Evolutionary conservation across 2,329 filamentous ascomycete genomes (phyloP), one percentile per base, ranked within the genome.

Genomic region (Sclerotiophoma versabilis): DNA sequence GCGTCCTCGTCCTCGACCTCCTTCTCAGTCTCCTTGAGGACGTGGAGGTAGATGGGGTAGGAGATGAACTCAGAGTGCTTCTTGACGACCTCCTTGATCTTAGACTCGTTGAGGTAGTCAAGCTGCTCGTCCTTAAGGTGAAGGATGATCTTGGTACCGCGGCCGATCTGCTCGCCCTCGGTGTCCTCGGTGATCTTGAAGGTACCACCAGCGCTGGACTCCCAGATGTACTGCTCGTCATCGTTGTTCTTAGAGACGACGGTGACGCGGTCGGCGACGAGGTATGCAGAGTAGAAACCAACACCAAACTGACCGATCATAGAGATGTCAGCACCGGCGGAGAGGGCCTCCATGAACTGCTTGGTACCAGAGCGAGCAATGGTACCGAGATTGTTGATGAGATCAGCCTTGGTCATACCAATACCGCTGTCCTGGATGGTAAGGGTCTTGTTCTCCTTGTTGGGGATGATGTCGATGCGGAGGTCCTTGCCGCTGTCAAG

Each of bases 21-120:
- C 74, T 86, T 97, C 91, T 99, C 95, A 66, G 89, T 93, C 91
- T 99, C 95, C 90, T 99, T 99, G 79, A 90, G 82, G 76, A 99
- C 93, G 84, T 99, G 95, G 69, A 99, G 93, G 87, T 97, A 99
- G 89, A 99, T 99, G 76, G 95, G 95, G 87, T 99, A 99, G 45
- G 95, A 98, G 85, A 99, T 99, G 87, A 99, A 99, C 85, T 99
- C 95, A 77, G 95, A 98, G 90, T 99, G 95, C 91, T 99, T 99
- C 92, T 98, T 98, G 86, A 99, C 93, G 67, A 99, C 93, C 86
- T 99, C 95, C 91, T 99, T 99, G 86, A 99, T 90, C 87, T 93
- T 95, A 85, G 86, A 86, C 90, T 99, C 95, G 81, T 98, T 96
- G 69, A 98, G 85, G 88, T 96, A 99, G 80, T 98, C 95, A 65